These are phyloP conservation scores for Colletotrichum eleusines DNA, from an alignment of 2,329 filamentous ascomycete species.

Conservation along the genomic window DNA sequence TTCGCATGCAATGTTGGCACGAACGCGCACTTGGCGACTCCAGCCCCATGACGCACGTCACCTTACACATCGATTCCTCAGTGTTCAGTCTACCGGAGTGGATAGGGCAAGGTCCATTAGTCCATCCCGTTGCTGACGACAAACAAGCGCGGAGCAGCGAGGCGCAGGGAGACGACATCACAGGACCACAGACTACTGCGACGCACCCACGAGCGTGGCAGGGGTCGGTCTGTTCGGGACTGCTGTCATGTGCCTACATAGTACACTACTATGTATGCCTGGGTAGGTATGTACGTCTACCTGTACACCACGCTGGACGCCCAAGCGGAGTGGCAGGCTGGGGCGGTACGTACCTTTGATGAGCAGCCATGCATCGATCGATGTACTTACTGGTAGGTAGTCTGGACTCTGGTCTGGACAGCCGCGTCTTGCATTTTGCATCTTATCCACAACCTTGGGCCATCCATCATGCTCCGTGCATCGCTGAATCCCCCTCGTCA, in stretches of 20 bases:
- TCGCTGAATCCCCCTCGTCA: too few species aligned
- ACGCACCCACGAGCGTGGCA: slow-evolving; percentile 29
- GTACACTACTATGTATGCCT: too few species aligned
- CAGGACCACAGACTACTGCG: slow-evolving; percentile 39
- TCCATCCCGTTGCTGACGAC: slow-evolving; percentile 27
- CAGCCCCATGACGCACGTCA: slow-evolving; percentile 10
- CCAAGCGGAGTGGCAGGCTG: slow-evolving; percentile 3
- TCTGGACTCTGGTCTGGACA: not conserved
- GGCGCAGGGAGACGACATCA: slow-evolving; percentile 40
- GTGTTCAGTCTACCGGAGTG: slow-evolving; percentile 24
- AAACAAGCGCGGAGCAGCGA: slow-evolving; percentile 31
- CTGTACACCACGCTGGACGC: not conserved
- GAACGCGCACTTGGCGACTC: not conserved
- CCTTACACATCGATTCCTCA: slow-evolving; percentile 38
- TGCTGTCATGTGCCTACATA: not conserved
- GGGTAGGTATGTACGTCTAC: too few species aligned
- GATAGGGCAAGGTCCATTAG: slow-evolving; percentile 26
- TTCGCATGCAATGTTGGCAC: not conserved
- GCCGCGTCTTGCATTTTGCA: slow-evolving; percentile 4
- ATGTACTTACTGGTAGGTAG: too few species aligned
- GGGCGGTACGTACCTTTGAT: slow-evolving; percentile 14
- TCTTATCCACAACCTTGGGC: not conserved
- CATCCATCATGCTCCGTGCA: too few species aligned
- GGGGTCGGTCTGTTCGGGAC: not conserved
- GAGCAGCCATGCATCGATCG: not conserved